A percentile compares a stretch with the other conserved stretches of the same genome.
These are phyloP conservation scores for Colletotrichum sojae DNA, from an alignment of 2,329 filamentous ascomycete genomes.

Conservation along the genomic window DNA sequence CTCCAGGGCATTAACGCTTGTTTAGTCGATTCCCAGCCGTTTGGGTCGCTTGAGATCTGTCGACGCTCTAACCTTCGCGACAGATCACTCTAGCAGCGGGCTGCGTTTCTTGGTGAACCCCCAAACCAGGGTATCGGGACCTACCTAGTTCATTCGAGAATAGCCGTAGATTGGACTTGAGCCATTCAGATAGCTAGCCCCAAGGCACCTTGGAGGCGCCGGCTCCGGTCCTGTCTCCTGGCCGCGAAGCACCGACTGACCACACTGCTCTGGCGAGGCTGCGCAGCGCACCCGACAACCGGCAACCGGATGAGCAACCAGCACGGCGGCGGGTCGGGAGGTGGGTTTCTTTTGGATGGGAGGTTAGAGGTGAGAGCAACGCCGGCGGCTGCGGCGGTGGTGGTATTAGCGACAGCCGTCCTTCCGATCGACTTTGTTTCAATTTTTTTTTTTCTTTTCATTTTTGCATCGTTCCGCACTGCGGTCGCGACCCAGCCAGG, in stretches of 20 bases:
- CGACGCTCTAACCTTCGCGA: slow-evolving; percentile 42
- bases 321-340: not conserved
- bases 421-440: not conserved
- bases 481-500: slow-evolving; percentile 18
- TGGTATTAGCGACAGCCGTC: not conserved
- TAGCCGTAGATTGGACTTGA: slow-evolving; percentile 37
- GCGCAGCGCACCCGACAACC: not conserved
- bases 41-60: slow-evolving; percentile 44
- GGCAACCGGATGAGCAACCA: too few relatives aligned
- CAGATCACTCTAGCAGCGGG: slow-evolving; percentile 42
- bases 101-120: slow-evolving; percentile 43
- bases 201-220: slow-evolving; percentile 31
- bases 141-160: slow-evolving; percentile 40
- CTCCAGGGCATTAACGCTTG: slow-evolving; percentile 41
- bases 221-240: slow-evolving; percentile 8
- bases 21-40: slow-evolving; percentile 41
- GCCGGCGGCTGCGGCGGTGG: not conserved
- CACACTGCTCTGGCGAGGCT: slow-evolving; percentile 21
- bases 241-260: slow-evolving; percentile 3
- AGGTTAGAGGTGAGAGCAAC: not conserved
- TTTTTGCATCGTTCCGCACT: not conserved
- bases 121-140: slow-evolving; percentile 42
- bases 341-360: not conserved
- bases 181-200: slow-evolving; percentile 28
- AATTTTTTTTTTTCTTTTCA: too few relatives aligned